A percentile compares a stretch with the other conserved stretches of the same genome.
Conservation (phyloP, 2,329 filamentous ascomycete species). For the Falciphora oryzae region DNA sequence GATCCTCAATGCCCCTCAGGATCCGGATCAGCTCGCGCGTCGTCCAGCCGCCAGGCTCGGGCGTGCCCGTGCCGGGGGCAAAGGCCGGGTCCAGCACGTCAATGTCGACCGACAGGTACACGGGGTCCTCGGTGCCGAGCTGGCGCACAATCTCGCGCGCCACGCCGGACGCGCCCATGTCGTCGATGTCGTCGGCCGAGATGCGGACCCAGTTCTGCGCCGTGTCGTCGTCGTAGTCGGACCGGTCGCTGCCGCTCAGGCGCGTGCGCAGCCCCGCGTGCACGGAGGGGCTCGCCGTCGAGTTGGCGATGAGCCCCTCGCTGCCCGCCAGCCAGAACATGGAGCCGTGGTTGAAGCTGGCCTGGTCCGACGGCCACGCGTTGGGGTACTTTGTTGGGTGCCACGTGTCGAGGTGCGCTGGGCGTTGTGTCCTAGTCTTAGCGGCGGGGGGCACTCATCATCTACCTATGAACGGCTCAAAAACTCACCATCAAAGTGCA, state of each 20-base stretch:
- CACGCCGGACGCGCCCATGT: slow-evolving; percentile 66
- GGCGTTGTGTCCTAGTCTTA: slow-evolving; percentile 1
- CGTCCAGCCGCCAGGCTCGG: slow-evolving; percentile 87
- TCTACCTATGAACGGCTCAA: too few species aligned
- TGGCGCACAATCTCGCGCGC: slow-evolving; percentile 63
- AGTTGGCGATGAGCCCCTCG: slow-evolving; percentile 72
- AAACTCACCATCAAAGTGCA: slow-evolving; percentile 61
- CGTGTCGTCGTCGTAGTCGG: slow-evolving; percentile 66
- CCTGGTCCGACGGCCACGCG: slow-evolving; percentile 64
- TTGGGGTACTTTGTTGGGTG: slow-evolving; percentile 74
- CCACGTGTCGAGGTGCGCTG: slow-evolving; percentile 75
- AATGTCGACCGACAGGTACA: slow-evolving; percentile 38
- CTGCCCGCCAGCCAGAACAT: slow-evolving; percentile 88
- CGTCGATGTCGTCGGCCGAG: slow-evolving; percentile 81
- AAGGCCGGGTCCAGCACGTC: slow-evolving; percentile 32
- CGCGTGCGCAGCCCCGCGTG: slow-evolving; percentile 80
- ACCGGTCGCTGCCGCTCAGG: slow-evolving; percentile 58
- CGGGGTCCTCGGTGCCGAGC: slow-evolving; percentile 65
- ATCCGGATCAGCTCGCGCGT: slow-evolving; percentile 82
- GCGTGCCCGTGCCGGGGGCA: slow-evolving; percentile 63
- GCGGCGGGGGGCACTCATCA: too few species aligned
- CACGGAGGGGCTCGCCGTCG: slow-evolving; percentile 61
- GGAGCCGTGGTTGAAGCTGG: slow-evolving; percentile 78
- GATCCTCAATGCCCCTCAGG: slow-evolving; percentile 69
- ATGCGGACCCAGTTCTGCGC: slow-evolving; percentile 75